These are phyloP conservation scores for Thielaviopsis cerberus DNA, from an alignment of 2,329 filamentous ascomycete genomes.

Conservation along the genomic window DNA sequence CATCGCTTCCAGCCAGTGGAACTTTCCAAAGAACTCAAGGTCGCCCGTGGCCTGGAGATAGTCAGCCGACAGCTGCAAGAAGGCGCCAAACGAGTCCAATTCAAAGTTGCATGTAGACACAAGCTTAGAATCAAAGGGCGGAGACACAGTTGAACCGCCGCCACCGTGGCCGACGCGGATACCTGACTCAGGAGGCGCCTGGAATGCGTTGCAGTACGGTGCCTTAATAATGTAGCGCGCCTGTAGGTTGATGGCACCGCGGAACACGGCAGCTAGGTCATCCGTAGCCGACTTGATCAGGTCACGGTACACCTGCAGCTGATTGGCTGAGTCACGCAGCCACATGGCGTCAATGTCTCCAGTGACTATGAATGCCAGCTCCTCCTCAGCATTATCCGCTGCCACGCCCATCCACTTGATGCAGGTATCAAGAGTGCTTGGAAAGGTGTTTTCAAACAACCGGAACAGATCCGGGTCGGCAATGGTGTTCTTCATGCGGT, in stretches of 20 bases:
- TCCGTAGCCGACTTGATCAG: constrained; percentile 33
- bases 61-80: constrained; percentile 61
- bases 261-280: constrained; percentile 46
- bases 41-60: constrained; percentile 57
- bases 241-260: constrained; percentile 55
- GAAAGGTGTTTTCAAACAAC: constrained; percentile 68
- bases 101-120: constrained; percentile 85
- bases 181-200: constrained; percentile 60
- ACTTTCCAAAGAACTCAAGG: constrained; percentile 47
- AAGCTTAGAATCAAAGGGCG: constrained; percentile 14
- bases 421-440: constrained; percentile 68
- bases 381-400: constrained; percentile 31
- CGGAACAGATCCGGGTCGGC: constrained; percentile 48
- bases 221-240: constrained; percentile 46
- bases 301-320: constrained; percentile 48
- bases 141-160: constrained; percentile 11
- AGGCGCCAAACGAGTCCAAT: constrained; percentile 71
- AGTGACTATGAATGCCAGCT: constrained; percentile 63
- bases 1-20: constrained; percentile 55
- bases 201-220: constrained; percentile 82
- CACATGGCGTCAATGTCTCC: constrained; percentile 78
- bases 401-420: constrained; percentile 55
- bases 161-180: constrained; percentile 27
- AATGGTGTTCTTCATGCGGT: constrained; percentile 22
- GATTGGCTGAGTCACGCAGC: constrained; percentile 67